A percentile compares a stretch with the other conserved stretches of the same genome.
These are phyloP conservation scores for Trametes coccinea DNA, from an alignment of 768 basidiomycete species.

Conservation along the genomic window DNA sequence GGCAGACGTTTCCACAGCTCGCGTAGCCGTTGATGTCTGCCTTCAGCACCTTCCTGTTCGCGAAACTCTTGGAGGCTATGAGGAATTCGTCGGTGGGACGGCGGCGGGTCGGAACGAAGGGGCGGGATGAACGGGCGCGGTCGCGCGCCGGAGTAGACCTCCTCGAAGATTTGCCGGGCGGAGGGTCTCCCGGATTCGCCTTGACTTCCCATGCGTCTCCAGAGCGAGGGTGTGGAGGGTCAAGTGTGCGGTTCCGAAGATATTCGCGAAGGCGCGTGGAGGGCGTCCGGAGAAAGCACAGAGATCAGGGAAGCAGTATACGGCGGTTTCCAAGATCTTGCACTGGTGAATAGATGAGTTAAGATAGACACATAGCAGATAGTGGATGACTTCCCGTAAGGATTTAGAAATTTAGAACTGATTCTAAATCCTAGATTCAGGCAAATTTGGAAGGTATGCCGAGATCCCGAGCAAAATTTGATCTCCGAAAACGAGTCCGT, in stretches of 20 bases:
- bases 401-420: too few species aligned
- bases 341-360: conserved; percentile 1
- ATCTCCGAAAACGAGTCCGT: too few species aligned
- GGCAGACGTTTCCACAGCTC: conserved; percentile 66
- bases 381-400: not conserved
- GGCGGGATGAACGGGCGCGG: conserved; percentile 59
- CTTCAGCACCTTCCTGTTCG: conserved; percentile 59
- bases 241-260: conserved; percentile 4
- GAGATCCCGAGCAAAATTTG: too few species aligned
- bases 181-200: conserved; percentile 32
- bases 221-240: not conserved
- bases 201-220: conserved; percentile 12
- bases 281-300: conserved; percentile 4
- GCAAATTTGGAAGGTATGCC: too few species aligned
- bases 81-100: conserved; percentile 39
- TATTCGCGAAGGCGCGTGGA: not conserved
- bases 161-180: conserved; percentile 55
- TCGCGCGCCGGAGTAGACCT: conserved; percentile 50
- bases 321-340: conserved; percentile 6
- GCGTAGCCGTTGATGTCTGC: conserved; percentile 59
- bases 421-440: too few species aligned
- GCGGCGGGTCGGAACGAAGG: conserved; percentile 54
- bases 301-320: not conserved
- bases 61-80: conserved; percentile 64
- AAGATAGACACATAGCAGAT: conserved; percentile 9